These are phyloP conservation scores for Sporodiniella umbellata DNA, from an alignment of 371 early-diverging fungal genomes.

Conservation along the genomic window DNA sequence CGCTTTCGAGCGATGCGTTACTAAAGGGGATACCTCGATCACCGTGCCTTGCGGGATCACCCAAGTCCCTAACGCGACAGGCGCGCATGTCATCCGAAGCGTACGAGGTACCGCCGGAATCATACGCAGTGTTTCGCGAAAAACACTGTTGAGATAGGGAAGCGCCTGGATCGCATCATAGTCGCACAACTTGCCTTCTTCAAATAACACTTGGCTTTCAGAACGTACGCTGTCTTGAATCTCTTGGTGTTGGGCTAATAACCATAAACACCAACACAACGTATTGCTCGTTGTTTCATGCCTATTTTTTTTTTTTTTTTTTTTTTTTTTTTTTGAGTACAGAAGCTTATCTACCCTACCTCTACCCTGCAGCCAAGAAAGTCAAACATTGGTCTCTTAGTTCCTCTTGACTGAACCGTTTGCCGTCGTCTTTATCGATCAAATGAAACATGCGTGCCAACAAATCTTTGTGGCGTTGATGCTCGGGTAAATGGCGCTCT, in stretches of 20 bases:
- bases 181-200: conserved; percentile 19
- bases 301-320: conserved; percentile 6
- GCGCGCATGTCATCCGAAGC: conserved; percentile 38
- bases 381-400: conserved; percentile 30
- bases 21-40: conserved; percentile 39
- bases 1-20: conserved; percentile 43
- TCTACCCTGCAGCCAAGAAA: conserved; percentile 43
- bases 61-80: conserved; percentile 38
- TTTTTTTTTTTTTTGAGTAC: not conserved
- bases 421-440: conserved; percentile 32
- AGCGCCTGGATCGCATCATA: conserved; percentile 45
- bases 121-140: conserved; percentile 48
- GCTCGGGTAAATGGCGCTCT: not conserved
- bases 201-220: conserved; percentile 30
- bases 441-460: conserved; percentile 29
- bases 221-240: conserved; percentile 39
- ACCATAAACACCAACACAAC: conserved; percentile 51
- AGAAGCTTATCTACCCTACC: not conserved
- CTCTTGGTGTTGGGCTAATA: conserved; percentile 41
- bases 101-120: conserved; percentile 51
- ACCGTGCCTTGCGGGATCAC: conserved; percentile 53
- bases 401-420: conserved; percentile 27
- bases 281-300: conserved; percentile 54
- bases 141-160: conserved; percentile 45
- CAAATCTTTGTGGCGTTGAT: conserved; percentile 23